Evolutionary conservation across 1,284 basidiomycete genomes (phyloP), one percentile per base, ranked within the genome.

Genomic region (Anthracocystis setariae): DNA sequence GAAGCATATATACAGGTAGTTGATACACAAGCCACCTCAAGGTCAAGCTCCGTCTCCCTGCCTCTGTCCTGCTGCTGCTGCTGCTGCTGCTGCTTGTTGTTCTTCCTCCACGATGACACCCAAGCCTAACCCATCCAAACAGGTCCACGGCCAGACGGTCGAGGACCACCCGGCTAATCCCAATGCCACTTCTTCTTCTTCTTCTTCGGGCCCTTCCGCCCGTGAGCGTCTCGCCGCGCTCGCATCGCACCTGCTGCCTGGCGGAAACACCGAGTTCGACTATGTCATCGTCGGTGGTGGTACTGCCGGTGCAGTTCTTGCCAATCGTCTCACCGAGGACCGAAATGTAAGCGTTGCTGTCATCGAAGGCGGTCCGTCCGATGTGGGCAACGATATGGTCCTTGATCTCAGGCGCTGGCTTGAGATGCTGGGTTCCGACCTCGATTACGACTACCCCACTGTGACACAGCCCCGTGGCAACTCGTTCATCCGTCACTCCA

Each of bases 401-500:
- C 73, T 83, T 39, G 74, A 83, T 57, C 70, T 84, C 37, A 70
- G 59, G 25, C 74, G 79, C 18, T 84, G 83, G 83, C 73, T 84
- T 39, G 77, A 79, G 58, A 74, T 84, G 55, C 77, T 84, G 37
- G 82, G 78, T 24, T 77, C 77, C n/a, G 79, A 81, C 3, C 72
- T 83, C 40, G 83, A 84, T 61, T 84, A 83, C 58, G 77, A 73
- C 49, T 83, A 84, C 48, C 77, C 80, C 5, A 81, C 80, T 5
- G 82, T 79, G 0, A 70, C 74, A 42, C 83, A 84, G 62, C 79
- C 80, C 15, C 68, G 73, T 12, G 83, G 83, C 25, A 84, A 84
- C 71, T 83, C 82, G 49, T 78, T 82, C 70, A 84, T 84, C 52
- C 70, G 76, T n/a, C 83, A 84, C 62, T 80, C 77, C 15, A 74